Conservation (phyloP, 2,329 filamentous ascomycete genomes). For the Clarireedia homoeocarpa region DNA sequence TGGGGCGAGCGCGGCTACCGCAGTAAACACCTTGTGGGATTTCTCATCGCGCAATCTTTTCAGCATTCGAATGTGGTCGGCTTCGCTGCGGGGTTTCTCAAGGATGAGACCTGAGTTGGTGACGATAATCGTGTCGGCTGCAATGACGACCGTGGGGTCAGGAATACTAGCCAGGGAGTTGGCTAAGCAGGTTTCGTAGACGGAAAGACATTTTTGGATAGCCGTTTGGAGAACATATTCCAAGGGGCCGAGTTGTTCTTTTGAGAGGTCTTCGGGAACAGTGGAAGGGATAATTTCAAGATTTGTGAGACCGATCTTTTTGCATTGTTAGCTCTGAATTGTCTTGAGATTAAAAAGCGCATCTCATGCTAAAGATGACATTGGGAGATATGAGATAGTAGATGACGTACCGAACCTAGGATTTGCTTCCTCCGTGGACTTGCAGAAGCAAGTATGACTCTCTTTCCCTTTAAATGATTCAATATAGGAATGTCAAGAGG, state of each 20-base stretch:
- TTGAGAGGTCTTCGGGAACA: constrained; percentile 78
- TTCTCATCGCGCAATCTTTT: constrained; percentile 69
- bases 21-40: constrained; percentile 77
- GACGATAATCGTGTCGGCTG: constrained; percentile 87
- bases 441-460: constrained; percentile 83
- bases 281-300: constrained; percentile 79
- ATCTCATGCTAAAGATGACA: neutral
- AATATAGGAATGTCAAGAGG: constrained; percentile 77
- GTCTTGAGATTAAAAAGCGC: neutral
- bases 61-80: constrained; percentile 78
- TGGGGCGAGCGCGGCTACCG: constrained; percentile 76
- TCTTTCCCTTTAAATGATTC: constrained; percentile 64
- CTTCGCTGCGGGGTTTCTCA: constrained; percentile 81
- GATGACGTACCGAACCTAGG: constrained; percentile 53
- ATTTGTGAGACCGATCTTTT: constrained; percentile 68
- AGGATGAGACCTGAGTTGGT: constrained; percentile 67
- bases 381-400: neutral
- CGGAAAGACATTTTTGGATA: constrained; percentile 70
- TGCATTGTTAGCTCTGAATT: neutral
- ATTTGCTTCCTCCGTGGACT: constrained; percentile 80
- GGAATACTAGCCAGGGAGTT: constrained; percentile 32
- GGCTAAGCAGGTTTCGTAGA: constrained; percentile 38
- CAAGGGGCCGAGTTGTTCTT: constrained; percentile 63
- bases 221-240: constrained; percentile 91
- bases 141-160: constrained; percentile 79